These are phyloP conservation scores for Blastomyces parvus DNA, from an alignment of 2,329 filamentous ascomycete species.

Conservation along the genomic window DNA sequence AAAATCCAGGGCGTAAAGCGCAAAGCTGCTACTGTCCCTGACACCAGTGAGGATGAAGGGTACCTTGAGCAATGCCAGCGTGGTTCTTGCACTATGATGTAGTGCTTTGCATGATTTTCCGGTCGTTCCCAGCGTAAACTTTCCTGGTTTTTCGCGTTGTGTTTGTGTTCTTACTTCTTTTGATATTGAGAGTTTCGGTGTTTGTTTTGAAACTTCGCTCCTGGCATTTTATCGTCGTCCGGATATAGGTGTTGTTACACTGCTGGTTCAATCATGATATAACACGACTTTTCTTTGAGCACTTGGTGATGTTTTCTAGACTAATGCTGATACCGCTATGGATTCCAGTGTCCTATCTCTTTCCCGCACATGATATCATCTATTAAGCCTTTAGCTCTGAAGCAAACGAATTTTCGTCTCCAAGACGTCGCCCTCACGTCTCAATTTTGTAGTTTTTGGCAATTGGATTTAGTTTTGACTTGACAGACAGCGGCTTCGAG, in stretches of 20 bases:
- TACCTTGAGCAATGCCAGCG: constrained; percentile 58
- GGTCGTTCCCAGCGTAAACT: not conserved
- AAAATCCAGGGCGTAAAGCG: constrained; percentile 65
- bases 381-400: not conserved
- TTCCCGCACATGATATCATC: not conserved
- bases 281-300: not conserved
- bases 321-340: not conserved
- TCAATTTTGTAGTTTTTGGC: not conserved
- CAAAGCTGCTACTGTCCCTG: constrained; percentile 36
- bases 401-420: not conserved
- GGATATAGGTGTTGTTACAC: not conserved
- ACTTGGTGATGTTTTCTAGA: not conserved
- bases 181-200: not conserved
- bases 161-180: not conserved
- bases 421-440: no score
- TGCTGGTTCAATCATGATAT: not conserved
- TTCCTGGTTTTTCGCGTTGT: not conserved
- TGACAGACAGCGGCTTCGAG: not conserved
- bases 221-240: not conserved
- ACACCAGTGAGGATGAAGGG: constrained; percentile 60
- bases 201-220: not conserved
- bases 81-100: constrained; percentile 45
- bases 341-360: not conserved
- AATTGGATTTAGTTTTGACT: not conserved
- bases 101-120: not conserved